Percentiles rank a stretch among this genome's conserved stretches.
These are phyloP conservation scores for Typha latifolia DNA, from an alignment of 176 grass and related monocot species.

Conservation along the genomic window DNA sequence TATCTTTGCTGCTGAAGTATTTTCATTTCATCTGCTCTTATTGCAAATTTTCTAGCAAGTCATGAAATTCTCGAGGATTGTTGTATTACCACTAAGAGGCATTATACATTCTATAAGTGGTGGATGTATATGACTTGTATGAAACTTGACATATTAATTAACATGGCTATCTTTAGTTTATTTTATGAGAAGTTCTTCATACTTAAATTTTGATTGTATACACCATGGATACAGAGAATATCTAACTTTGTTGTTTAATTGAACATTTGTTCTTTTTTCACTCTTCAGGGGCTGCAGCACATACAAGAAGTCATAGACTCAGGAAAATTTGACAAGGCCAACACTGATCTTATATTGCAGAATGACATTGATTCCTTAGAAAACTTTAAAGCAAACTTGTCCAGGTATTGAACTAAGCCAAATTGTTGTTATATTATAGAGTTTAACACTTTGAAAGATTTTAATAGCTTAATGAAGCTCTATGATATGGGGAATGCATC, in stretches of 20 bases:
- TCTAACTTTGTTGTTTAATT: not conserved
- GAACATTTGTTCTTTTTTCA: constrained; percentile 2
- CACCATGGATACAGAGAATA: constrained; percentile 1
- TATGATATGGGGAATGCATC: no score
- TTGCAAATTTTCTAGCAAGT: no score
- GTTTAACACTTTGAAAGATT: not conserved
- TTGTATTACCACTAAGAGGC: no score
- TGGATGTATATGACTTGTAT: no score
- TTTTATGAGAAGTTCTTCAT: not conserved
- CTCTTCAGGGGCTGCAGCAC: constrained; percentile 50
- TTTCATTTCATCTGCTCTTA: no score
- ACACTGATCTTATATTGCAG: constrained; percentile 3
- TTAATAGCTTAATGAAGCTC: no score
- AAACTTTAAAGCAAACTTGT: constrained; percentile 24
- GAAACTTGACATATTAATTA: no score
- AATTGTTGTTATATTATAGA: not conserved
- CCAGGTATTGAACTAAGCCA: not conserved
- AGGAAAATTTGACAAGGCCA: constrained; percentile 22
- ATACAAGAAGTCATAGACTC: constrained; percentile 29
- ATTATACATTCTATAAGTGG: no score
- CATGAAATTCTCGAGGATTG: no score
- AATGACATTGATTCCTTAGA: constrained; percentile 32
- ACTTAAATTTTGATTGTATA: not conserved
- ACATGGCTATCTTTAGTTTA: no score
- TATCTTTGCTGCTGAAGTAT: no score